Evolutionary conservation across 805 yeast species (phyloP).

Genomic region (Schizosaccharomyces cryophilus): DNA sequence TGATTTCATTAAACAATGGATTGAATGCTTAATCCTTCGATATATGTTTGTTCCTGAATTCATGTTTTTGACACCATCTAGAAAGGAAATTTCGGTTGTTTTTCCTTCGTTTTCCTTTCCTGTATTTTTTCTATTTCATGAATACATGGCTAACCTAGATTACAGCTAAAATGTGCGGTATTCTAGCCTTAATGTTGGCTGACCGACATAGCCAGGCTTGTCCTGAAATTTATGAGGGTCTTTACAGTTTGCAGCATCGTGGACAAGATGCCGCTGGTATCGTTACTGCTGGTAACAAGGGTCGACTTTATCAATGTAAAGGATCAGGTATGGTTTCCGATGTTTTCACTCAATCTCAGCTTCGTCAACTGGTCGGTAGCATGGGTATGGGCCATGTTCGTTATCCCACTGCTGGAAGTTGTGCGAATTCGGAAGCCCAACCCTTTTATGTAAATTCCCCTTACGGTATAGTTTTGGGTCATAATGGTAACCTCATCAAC

Average conservation of each 20-base stretch:
- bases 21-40: too few relatives aligned
- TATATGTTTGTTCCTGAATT: too few relatives aligned
- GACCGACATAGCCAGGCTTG: constrained; percentile 53
- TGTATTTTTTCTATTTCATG: not conserved
- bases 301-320: constrained; percentile 87
- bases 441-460: constrained; percentile 96
- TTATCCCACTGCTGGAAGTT: constrained; percentile 93
- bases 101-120: not conserved
- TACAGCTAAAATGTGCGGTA: constrained; percentile 60
- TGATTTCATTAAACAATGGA: too few relatives aligned
- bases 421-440: constrained; percentile 91
- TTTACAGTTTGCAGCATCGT: constrained; percentile 79
- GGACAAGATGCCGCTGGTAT: constrained; percentile 99
- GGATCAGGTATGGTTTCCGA: constrained; percentile 98
- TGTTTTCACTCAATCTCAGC: constrained; percentile 68
- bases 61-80: too few relatives aligned
- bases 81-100: too few relatives aligned
- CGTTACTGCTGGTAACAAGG: constrained; percentile 80
- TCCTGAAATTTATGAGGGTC: constrained; percentile 76
- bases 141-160: not conserved
- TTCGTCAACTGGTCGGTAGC: constrained; percentile 61
- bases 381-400: constrained; percentile 90
- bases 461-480: constrained; percentile 72
- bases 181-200: constrained; percentile 65
- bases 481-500: constrained; percentile 87